Evolutionary conservation across 495 filamentous ascomycete species (phyloP), one percentile per base, ranked within the genome.

Genomic region (Antarctomyces pellizariae): DNA sequence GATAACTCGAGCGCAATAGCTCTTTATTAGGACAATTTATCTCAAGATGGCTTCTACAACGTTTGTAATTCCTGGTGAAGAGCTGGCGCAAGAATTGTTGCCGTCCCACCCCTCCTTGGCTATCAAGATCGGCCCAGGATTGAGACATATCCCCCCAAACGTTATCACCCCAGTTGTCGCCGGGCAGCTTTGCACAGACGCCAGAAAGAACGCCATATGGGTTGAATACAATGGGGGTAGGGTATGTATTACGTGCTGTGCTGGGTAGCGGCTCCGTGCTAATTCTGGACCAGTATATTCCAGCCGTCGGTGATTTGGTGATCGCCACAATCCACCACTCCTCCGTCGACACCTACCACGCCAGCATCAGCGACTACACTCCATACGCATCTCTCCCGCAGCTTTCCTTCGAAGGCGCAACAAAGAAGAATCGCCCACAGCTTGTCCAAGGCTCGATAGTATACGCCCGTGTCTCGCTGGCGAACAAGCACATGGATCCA

Each of bases 331-430:
- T 97, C 35, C 65, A 75, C 42, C 75, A 71, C 41, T 71, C 69
- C 15, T 62, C 67, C 23, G 40, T 52, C 13, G 86, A 97, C 37
- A 59, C 58, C 36, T 93, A 75, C 56, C 71, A 73, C 32, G 54
- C 56, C 33, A 51, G 43, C 34, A 41, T 58, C 21, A 49, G 57
- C n/a, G 53, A 56, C 12, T 67, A 89, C 44, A 71, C 73, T 1
- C 46, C 79, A 5, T 60, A 67, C 36, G 80, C 77, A 2, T 52
- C 71, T 5, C 64, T 97, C 1, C 77, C 79, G 0, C 75, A 90
- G 38, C 62, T 97, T 5, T 64, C 83, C 13, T 97, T 97, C 44
- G 82, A 92, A 47, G 65, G 67, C 32, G 86, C 79, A 13, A 83
- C 70, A 18, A 89, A 79, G 46, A 97, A 95, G 46, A 89, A 79